phyloP scores from a whole-genome alignment of 148 eudicot genomes.

The Drosera capensis region DNA sequence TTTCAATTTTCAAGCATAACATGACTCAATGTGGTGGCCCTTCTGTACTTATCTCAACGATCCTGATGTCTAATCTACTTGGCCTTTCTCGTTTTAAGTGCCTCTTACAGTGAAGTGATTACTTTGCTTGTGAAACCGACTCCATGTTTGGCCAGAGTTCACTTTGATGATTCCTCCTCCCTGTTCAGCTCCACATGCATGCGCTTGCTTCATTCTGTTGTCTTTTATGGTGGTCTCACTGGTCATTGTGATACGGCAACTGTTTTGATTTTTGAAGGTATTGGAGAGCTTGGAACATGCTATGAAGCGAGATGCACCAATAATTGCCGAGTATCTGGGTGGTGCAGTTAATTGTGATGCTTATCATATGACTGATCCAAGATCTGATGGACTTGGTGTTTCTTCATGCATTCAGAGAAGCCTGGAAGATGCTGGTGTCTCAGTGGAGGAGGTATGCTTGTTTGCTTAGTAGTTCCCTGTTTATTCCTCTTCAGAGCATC shows the following conservation, averaged over 20 bases:
- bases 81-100: no score
- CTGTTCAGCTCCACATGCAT: no score
- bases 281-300: constrained; percentile 98
- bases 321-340: constrained; percentile 80
- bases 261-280: constrained; percentile 21
- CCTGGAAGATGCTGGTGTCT: constrained; percentile 83
- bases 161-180: no score
- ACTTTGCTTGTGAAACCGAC: no score
- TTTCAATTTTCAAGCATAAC: no score
- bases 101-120: no score
- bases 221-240: not conserved
- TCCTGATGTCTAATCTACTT: no score
- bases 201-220: not conserved
- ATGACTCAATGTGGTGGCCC: no score
- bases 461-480: not conserved
- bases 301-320: constrained; percentile 82
- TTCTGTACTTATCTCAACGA: no score
- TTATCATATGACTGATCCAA: constrained; percentile 91
- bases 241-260: not conserved
- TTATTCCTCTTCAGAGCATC: not conserved
- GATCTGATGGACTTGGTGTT: constrained; percentile 95
- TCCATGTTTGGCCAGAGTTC: no score
- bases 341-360: constrained; percentile 95
- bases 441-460: constrained; percentile 67
- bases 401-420: constrained; percentile 72